phyloP scores from a whole-genome alignment of 805 yeast genomes.

The Candida verbasci region DNA sequence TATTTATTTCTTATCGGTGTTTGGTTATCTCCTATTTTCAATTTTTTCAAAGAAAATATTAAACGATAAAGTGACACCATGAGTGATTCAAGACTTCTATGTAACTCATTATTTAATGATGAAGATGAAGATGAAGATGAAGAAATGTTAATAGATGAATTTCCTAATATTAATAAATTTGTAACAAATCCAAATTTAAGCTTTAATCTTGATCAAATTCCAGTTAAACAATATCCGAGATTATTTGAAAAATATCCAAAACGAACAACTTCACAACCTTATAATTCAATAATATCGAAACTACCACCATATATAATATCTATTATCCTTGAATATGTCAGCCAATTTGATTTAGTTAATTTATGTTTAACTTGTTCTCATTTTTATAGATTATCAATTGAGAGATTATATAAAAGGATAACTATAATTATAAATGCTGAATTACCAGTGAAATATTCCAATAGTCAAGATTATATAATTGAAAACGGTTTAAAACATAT shows the following conservation, averaged over 20 bases:
- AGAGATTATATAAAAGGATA: conserved; percentile 24
- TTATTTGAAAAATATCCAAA: neutral
- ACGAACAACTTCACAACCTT: conserved; percentile 10
- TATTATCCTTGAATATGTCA: conserved; percentile 21
- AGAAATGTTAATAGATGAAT: neutral
- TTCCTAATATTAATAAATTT: no score
- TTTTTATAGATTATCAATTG: conserved; percentile 19
- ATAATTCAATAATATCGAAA: conserved; percentile 9
- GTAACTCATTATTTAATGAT: neutral
- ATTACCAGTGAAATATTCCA: conserved; percentile 19
- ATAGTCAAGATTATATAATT: conserved; percentile 14
- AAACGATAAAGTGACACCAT: neutral
- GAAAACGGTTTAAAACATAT: conserved; percentile 26
- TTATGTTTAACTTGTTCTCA: conserved; percentile 19
- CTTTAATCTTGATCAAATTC: neutral
- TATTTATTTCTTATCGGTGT: no score
- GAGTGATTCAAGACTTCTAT: conserved; percentile 1
- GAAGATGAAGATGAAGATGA: neutral
- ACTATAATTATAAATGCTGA: conserved; percentile 27
- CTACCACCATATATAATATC: conserved; percentile 12
- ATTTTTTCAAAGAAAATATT: neutral
- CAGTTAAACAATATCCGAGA: neutral
- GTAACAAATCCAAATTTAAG: no score
- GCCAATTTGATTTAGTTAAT: conserved; percentile 26
- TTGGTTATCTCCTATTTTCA: neutral